Percentiles rank a stretch among this genome's conserved stretches.
Evolutionary conservation across 2,329 filamentous ascomycete genomes (phyloP).

Genomic region (Fusarium liriodendri): DNA sequence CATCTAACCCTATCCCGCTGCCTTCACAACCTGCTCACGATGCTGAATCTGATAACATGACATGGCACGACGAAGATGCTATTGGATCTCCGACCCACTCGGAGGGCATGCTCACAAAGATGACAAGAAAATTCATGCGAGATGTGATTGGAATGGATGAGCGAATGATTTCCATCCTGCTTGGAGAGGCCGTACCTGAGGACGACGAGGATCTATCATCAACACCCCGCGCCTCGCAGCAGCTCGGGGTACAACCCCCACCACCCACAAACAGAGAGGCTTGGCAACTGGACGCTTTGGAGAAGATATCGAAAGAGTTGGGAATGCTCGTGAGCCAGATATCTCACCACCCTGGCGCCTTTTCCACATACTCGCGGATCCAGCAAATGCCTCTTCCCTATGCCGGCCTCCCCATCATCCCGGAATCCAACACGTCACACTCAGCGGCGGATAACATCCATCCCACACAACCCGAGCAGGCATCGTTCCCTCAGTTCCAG

Average conservation of each 20-base stretch:
- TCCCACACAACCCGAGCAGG: conserved; percentile 36
- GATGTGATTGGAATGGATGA: conserved; percentile 95
- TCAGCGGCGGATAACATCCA: conserved; percentile 41
- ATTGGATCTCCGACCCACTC: conserved; percentile 60
- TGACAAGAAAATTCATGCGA: conserved; percentile 87
- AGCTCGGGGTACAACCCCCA: conserved; percentile 43
- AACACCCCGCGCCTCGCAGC: conserved; percentile 58
- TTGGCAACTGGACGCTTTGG: conserved; percentile 84
- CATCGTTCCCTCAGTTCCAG: conserved; percentile 55
- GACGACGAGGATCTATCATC: conserved; percentile 59
- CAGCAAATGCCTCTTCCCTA: conserved; percentile 77
- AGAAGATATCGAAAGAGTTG: conserved; percentile 87
- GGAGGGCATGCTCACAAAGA: conserved; percentile 80
- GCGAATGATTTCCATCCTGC: conserved; percentile 82
- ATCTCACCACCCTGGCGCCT: conserved; percentile 84
- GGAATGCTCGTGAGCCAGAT: conserved; percentile 86
- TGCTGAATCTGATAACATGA: conserved; percentile 54
- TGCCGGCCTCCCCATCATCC: conserved; percentile 77
- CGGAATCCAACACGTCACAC: conserved; percentile 59
- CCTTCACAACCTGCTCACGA: conserved; percentile 44
- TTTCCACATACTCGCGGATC: conserved; percentile 80
- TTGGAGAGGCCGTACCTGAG: conserved; percentile 80
- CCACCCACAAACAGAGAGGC: conserved; percentile 52
- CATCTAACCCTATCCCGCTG: conserved; percentile 43
- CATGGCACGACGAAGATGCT: conserved; percentile 66